Conservation (phyloP, 2,329 filamentous ascomycete genomes). For the Epichloe aotearoae region DNA sequence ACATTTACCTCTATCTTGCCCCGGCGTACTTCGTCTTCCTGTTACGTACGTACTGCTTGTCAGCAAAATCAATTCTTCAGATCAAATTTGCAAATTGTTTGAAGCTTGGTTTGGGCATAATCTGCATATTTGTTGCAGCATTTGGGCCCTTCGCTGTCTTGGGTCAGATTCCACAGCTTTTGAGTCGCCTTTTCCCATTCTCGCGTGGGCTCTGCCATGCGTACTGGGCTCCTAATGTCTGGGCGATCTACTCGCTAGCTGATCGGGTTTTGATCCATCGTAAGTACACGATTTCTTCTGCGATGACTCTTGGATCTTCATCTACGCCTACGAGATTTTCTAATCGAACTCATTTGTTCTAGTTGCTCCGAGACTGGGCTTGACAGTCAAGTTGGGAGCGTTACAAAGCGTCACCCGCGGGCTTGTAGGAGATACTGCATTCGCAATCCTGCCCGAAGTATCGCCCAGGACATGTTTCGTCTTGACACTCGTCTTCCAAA, state of each 20-base stretch:
- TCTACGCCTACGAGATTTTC: background rate
- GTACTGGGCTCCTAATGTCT: constrained; percentile 96
- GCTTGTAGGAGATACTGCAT: constrained; percentile 83
- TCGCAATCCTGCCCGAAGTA: constrained; percentile 83
- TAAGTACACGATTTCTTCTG: constrained; percentile 28
- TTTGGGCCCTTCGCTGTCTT: constrained; percentile 80
- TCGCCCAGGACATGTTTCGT: constrained; percentile 67
- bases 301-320: background rate
- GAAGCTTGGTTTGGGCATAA: constrained; percentile 67
- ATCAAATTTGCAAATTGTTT: constrained; percentile 67
- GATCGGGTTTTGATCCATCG: constrained; percentile 73
- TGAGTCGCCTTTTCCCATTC: constrained; percentile 83
- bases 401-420: constrained; percentile 84
- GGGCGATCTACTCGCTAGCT: constrained; percentile 89
- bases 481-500: constrained; percentile 72
- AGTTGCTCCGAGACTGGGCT: constrained; percentile 72
- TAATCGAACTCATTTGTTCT: background rate
- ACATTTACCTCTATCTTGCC: constrained; percentile 93
- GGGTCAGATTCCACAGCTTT: constrained; percentile 72
- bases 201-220: constrained; percentile 88
- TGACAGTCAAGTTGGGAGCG: constrained; percentile 60
- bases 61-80: constrained; percentile 59
- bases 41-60: constrained; percentile 78
- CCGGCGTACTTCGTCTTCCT: constrained; percentile 93
- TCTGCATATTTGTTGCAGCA: constrained; percentile 59